Evolutionary conservation across 179 eudicot species (phyloP).

Genomic region (Patellifolia procumbens): DNA sequence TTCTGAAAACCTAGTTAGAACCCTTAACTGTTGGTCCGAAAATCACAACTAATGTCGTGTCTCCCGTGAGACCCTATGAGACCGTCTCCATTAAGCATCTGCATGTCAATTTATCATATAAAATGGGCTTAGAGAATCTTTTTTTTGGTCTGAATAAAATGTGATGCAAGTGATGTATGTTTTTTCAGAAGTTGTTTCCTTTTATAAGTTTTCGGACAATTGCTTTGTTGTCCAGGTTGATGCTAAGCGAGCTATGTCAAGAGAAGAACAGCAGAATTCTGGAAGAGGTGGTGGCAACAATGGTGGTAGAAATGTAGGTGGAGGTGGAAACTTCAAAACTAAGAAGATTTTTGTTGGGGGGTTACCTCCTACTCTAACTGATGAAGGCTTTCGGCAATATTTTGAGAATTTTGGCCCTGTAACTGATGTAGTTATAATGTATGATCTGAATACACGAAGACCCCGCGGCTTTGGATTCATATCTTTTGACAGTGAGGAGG

Average conservation of each 20-base stretch:
- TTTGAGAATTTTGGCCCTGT: slow-evolving; percentile 57
- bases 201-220: slow-evolving; percentile 16
- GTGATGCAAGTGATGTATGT: neutral
- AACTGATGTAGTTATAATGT: slow-evolving; percentile 76
- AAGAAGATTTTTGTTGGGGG: too few relatives aligned
- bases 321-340: slow-evolving; percentile 47
- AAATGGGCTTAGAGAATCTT: too few relatives aligned
- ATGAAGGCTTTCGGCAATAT: too few relatives aligned
- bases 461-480: slow-evolving; percentile 83
- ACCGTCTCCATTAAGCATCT: too few relatives aligned
- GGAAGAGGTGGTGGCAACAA: slow-evolving; percentile 37
- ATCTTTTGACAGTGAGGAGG: too few relatives aligned
- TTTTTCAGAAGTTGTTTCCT: neutral
- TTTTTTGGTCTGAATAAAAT: too few relatives aligned
- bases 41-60: too few relatives aligned
- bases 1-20: too few relatives aligned
- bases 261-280: slow-evolving; percentile 56
- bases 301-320: slow-evolving; percentile 46
- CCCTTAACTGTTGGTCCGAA: too few relatives aligned
- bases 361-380: too few relatives aligned
- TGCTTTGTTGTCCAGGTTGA: slow-evolving; percentile 47
- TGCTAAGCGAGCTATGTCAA: slow-evolving; percentile 68
- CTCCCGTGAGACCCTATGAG: too few relatives aligned
- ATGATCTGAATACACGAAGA: slow-evolving; percentile 68
- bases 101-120: too few relatives aligned